phyloP scores from a whole-genome alignment of 345 rosid genomes.

The Dimocarpus longan region DNA sequence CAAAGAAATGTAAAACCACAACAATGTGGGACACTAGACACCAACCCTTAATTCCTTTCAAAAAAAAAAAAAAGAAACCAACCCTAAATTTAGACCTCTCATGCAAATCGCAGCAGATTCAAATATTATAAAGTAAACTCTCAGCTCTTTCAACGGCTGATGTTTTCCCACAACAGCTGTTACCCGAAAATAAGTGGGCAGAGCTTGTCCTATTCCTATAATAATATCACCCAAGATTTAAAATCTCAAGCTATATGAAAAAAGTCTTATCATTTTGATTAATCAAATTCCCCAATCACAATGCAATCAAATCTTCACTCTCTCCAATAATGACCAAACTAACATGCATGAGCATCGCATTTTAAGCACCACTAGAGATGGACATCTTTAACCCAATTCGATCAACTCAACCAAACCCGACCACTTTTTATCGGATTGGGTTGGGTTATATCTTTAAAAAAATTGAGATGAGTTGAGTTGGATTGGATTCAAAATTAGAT shows the following conservation, averaged over 20 bases:
- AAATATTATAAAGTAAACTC: neutral
- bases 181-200: neutral
- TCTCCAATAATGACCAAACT: neutral
- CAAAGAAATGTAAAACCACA: too few species aligned
- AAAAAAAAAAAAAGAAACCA: too few species aligned
- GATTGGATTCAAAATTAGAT: too few species aligned
- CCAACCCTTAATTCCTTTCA: too few species aligned
- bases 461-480: too few species aligned
- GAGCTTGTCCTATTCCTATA: neutral
- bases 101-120: neutral
- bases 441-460: too few species aligned
- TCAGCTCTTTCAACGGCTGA: neutral
- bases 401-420: too few species aligned
- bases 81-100: too few species aligned
- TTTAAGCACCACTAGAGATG: neutral
- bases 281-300: neutral
- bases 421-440: too few species aligned
- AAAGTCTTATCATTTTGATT: neutral
- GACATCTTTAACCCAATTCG: too few species aligned
- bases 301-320: neutral
- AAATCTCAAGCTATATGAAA: neutral
- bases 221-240: neutral
- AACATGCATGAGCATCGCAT: slow-evolving; percentile 3
- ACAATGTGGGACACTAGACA: too few species aligned
- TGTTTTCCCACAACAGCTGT: neutral